Evolutionary conservation across 805 yeast genomes (phyloP), one percentile per base, ranked within the genome.

Genomic region (Candida oleophila): DNA sequence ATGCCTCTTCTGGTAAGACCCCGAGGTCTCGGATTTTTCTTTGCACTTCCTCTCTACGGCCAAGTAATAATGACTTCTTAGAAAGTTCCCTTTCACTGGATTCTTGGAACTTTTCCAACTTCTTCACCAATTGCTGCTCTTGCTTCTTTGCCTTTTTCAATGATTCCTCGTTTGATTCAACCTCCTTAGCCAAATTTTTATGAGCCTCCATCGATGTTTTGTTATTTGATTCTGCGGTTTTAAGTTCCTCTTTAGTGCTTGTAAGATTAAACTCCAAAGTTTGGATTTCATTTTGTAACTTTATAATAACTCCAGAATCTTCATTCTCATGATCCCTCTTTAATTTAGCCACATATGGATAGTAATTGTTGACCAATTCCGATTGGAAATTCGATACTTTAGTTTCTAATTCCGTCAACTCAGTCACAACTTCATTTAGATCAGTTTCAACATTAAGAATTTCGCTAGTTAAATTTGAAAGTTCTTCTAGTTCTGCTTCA

Each of bases 1-100:
- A 82, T 0, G 94, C 90, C 45, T 87, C 90, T 56, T 90, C 97
- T 0, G 97, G 92, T 15, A 92, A 70, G 3, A 87, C 87, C n/a
- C 97, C 97, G 36, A 91, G 67, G 37, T 87, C 96, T 50, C 91
- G 75, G 25, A 90, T 83, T 57, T 81, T 87, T 49, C 76, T 79
- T 52, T 82, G 84, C 20, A 88, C 64, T 52, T 87, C 95, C 42
- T 85, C 88, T 49, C 87, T 76, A 52, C 96, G 76, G 38, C 74
- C 68, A 3, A 69, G 59, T 42, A 89, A 65, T 3, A 84, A 60
- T 1, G 86, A 73, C 52, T 82, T 87, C 56, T 79, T 84, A 18
- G 86, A 76, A 52, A 86, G 66, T 4, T 73, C 71, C 47, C 78
- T 83, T 56, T 89, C 96, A 0, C 85, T 75, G n/a, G 59, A 65